Evolutionary conservation across 2,329 filamentous ascomycete species (phyloP).

Genomic region (Penicillium psychrosexuale): DNA sequence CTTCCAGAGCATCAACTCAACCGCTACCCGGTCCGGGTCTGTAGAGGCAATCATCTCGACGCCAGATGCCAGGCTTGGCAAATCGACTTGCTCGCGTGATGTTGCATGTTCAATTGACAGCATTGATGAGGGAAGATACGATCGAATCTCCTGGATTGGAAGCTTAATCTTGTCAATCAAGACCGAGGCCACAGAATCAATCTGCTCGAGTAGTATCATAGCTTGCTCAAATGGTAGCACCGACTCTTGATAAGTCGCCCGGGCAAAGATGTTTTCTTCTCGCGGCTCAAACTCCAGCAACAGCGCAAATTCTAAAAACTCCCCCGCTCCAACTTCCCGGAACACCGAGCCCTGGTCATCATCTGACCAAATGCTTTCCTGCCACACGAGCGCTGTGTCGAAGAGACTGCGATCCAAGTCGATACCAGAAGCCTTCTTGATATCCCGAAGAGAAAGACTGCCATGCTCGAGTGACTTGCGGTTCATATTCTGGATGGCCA

Average conservation of each 20-base stretch:
- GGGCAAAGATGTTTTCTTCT: constrained; percentile 46
- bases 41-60: constrained; percentile 54
- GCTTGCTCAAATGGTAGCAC: constrained; percentile 57
- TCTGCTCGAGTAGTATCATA: constrained; percentile 57
- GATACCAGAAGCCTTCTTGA: constrained; percentile 59
- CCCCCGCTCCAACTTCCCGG: constrained; percentile 58
- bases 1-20: constrained; percentile 61
- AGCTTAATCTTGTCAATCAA: constrained; percentile 42
- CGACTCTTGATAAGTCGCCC: constrained; percentile 54
- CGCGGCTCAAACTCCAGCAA: constrained; percentile 72
- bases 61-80: constrained; percentile 49
- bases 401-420: constrained; percentile 60
- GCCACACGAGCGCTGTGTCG: constrained; percentile 78
- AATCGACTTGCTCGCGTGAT: constrained; percentile 33
- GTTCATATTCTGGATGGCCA: constrained; percentile 62
- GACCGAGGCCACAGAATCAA: constrained; percentile 52
- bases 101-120: constrained; percentile 52
- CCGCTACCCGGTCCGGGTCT: constrained; percentile 56
- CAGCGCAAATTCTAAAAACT: constrained; percentile 72
- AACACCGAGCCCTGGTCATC: constrained; percentile 44
- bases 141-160: constrained; percentile 32
- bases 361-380: constrained; percentile 61
- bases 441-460: constrained; percentile 63
- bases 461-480: constrained; percentile 63
- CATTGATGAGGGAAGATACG: constrained; percentile 27